These are phyloP conservation scores for Rhypophila decipiens DNA, from an alignment of 495 filamentous ascomycete species.

Conservation along the genomic window DNA sequence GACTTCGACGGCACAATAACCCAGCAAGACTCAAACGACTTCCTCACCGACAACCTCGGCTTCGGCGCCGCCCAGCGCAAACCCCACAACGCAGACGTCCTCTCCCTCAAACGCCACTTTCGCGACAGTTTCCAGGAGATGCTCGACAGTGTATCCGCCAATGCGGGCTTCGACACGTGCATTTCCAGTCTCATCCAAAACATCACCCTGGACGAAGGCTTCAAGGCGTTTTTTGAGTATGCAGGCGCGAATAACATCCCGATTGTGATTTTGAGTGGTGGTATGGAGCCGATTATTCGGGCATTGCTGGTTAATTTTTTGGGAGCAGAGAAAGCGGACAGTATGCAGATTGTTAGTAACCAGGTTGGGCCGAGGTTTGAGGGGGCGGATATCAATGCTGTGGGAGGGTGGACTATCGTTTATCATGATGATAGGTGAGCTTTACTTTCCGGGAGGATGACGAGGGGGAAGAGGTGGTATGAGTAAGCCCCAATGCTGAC, in stretches of 20 bases:
- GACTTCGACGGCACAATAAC: slow-evolving; percentile 98
- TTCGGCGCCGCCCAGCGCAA: slow-evolving; percentile 62
- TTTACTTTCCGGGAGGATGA: neutral
- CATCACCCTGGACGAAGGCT: slow-evolving; percentile 81
- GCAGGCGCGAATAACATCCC: slow-evolving; percentile 73
- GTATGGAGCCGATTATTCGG: slow-evolving; percentile 88
- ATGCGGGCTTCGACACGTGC: slow-evolving; percentile 78
- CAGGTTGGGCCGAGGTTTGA: slow-evolving; percentile 59
- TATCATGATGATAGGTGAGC: slow-evolving; percentile 78
- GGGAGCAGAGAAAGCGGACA: slow-evolving; percentile 61
- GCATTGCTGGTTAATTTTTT: slow-evolving; percentile 73
- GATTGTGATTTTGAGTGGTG: slow-evolving; percentile 81
- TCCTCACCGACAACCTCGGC: slow-evolving; percentile 86
- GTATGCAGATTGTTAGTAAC: slow-evolving; percentile 83
- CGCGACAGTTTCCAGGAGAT: slow-evolving; percentile 81
- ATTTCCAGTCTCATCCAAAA: slow-evolving; percentile 67
- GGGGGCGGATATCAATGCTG: slow-evolving; percentile 58
- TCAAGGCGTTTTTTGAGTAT: slow-evolving; percentile 82
- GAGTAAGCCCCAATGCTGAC: too few relatives aligned
- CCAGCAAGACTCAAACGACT: slow-evolving; percentile 88
- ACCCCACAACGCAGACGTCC: slow-evolving; percentile 63
- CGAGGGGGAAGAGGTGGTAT: neutral
- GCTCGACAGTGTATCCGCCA: slow-evolving; percentile 71
- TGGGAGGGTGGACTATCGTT: slow-evolving; percentile 77
- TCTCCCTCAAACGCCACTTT: slow-evolving; percentile 62